Conservation (phyloP, 129 eudicot genomes). For the Centaurea solstitialis region DNA sequence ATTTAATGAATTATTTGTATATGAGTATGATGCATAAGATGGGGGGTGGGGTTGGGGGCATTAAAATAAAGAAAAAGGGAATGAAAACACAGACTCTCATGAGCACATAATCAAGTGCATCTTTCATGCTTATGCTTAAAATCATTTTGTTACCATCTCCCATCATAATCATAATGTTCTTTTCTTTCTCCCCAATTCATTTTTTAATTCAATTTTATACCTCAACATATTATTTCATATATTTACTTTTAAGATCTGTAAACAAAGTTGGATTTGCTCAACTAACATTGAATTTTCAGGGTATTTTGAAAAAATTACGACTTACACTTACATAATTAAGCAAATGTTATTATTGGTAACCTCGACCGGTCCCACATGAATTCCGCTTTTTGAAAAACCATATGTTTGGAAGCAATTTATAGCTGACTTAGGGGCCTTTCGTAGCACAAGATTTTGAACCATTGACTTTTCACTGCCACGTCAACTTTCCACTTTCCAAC, state of each 20-base stretch:
- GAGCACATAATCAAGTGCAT: constrained; percentile 46
- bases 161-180: constrained; percentile 44
- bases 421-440: background rate
- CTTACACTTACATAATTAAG: background rate
- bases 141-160: constrained; percentile 48
- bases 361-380: background rate
- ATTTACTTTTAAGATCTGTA: background rate
- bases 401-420: background rate
- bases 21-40: constrained; percentile 19
- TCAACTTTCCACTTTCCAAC: no score
- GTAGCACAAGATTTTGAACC: no score
- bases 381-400: background rate
- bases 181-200: background rate
- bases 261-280: background rate
- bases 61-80: constrained; percentile 29
- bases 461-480: no score
- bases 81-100: constrained; percentile 42
- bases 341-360: background rate
- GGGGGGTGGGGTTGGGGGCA: constrained; percentile 24
- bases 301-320: background rate
- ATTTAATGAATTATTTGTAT: background rate
- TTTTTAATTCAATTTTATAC: background rate
- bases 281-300: background rate
- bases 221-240: background rate
- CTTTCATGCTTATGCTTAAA: constrained; percentile 46